phyloP scores from a whole-genome alignment of 1,284 basidiomycete genomes.

The Cystobasidium pallidum region DNA sequence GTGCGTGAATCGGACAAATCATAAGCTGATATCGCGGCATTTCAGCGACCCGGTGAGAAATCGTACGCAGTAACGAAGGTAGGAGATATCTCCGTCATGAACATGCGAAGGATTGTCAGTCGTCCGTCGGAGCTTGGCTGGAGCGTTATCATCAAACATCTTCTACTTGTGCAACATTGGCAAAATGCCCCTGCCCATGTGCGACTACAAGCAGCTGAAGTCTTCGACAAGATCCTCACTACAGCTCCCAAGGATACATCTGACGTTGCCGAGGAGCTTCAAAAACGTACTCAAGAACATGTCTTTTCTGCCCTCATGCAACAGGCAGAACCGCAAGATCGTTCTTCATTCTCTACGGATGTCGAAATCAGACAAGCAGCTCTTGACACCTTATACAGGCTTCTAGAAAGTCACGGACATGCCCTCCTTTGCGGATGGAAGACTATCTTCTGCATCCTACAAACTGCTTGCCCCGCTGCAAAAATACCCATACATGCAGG shows the following conservation, averaged over 20 bases:
- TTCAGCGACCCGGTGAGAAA: constrained; percentile 55
- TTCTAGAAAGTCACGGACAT: constrained; percentile 87
- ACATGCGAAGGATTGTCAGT: constrained; percentile 81
- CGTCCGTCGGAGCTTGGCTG: constrained; percentile 80
- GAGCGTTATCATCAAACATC: constrained; percentile 75
- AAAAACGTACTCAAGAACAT: constrained; percentile 73
- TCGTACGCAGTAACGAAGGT: constrained; percentile 83
- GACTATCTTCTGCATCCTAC: constrained; percentile 83
- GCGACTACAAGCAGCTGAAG: constrained; percentile 82
- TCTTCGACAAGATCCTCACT: constrained; percentile 77
- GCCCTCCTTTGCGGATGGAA: constrained; percentile 90
- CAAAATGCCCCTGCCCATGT: constrained; percentile 72
- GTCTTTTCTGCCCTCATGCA: constrained; percentile 78
- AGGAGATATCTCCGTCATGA: constrained; percentile 75
- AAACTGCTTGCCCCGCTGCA: constrained; percentile 68
- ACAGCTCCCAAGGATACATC: constrained; percentile 65
- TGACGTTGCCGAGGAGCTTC: constrained; percentile 53
- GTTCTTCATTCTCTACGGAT: constrained; percentile 53
- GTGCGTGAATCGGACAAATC: neutral
- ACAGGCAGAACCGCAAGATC: constrained; percentile 68
- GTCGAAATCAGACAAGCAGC: constrained; percentile 82
- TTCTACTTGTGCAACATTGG: constrained; percentile 73
- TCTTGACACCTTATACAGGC: constrained; percentile 82
- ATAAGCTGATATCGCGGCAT: neutral
- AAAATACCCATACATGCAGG: neutral